Percentiles rank a stretch among this genome's conserved stretches.
These are phyloP conservation scores for Tylopilus plumbeoviolaceoides DNA, from an alignment of 768 basidiomycete genomes.

Conservation along the genomic window DNA sequence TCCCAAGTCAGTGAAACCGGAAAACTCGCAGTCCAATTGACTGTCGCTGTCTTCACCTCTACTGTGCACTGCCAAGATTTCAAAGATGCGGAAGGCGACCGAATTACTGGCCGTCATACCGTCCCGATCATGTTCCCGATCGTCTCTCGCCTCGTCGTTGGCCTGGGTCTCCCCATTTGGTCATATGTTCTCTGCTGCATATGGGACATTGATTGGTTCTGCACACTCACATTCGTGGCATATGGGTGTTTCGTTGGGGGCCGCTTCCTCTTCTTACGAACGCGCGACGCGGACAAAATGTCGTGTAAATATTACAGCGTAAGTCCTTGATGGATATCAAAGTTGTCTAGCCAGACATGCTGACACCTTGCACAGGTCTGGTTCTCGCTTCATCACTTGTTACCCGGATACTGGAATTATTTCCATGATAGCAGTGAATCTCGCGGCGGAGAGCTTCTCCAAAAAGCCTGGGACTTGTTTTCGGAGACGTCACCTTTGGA, in stretches of 20 bases:
- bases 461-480: slow-evolving; percentile 13
- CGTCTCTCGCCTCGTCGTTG: slow-evolving; percentile 30
- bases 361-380: slow-evolving; percentile 25
- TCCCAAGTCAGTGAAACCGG: slow-evolving; percentile 25
- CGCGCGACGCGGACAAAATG: slow-evolving; percentile 28
- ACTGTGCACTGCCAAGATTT: slow-evolving; percentile 52
- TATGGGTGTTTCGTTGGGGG: slow-evolving; percentile 34
- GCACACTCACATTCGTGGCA: slow-evolving; percentile 24
- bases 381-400: slow-evolving; percentile 33
- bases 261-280: slow-evolving; percentile 29
- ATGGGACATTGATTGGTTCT: slow-evolving; percentile 34
- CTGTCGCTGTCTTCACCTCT: slow-evolving; percentile 37
- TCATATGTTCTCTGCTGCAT: slow-evolving; percentile 30
- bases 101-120: slow-evolving; percentile 34
- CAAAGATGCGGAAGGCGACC: slow-evolving; percentile 41
- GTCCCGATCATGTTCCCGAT: slow-evolving; percentile 43
- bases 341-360: neutral
- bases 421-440: slow-evolving; percentile 16
- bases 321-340: slow-evolving; percentile 1
- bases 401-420: slow-evolving; percentile 37
- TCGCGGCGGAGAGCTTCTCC: slow-evolving; percentile 17
- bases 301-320: slow-evolving; percentile 38
- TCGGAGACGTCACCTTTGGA: slow-evolving; percentile 9
- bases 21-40: slow-evolving; percentile 32
- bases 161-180: slow-evolving; percentile 36